Conservation (phyloP, 169 alveolate species). For the Plasmodium yoelii region DNA sequence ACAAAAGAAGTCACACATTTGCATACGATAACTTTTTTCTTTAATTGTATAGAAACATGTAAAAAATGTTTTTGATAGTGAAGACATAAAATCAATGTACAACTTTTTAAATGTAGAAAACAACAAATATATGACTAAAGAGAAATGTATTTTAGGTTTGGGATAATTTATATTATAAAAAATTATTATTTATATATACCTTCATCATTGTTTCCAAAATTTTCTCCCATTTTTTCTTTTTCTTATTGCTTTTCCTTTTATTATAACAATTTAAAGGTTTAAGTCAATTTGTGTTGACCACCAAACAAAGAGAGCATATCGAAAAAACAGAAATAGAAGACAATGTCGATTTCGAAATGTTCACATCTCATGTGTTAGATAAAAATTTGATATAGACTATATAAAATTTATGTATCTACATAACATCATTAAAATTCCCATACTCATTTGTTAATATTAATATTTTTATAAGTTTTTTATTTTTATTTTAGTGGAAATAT, state of each 20-base stretch:
- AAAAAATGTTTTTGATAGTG: slow-evolving; percentile 24
- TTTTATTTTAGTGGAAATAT: slow-evolving; percentile 15
- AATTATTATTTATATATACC: too few relatives aligned
- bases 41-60: not conserved
- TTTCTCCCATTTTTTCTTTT: not conserved
- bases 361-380: slow-evolving; percentile 69
- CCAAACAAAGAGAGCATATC: slow-evolving; percentile 57
- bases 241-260: not conserved
- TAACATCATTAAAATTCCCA: not conserved
- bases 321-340: slow-evolving; percentile 37
- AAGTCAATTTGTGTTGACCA: slow-evolving; percentile 67
- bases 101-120: slow-evolving; percentile 59
- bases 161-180: not conserved
- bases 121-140: slow-evolving; percentile 57
- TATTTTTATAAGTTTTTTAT: not conserved
- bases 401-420: too few relatives aligned
- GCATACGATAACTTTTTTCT: not conserved
- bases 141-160: slow-evolving; percentile 67
- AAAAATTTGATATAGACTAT: not conserved
- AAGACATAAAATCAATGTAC: slow-evolving; percentile 51
- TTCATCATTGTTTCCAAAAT: too few relatives aligned
- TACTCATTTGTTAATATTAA: not conserved
- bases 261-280: slow-evolving; percentile 33
- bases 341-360: slow-evolving; percentile 28
- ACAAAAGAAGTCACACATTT: slow-evolving; percentile 1